phyloP scores from a whole-genome alignment of 192 early-diverging fungal genomes.

The Rhizoclosmatium globosum region DNA sequence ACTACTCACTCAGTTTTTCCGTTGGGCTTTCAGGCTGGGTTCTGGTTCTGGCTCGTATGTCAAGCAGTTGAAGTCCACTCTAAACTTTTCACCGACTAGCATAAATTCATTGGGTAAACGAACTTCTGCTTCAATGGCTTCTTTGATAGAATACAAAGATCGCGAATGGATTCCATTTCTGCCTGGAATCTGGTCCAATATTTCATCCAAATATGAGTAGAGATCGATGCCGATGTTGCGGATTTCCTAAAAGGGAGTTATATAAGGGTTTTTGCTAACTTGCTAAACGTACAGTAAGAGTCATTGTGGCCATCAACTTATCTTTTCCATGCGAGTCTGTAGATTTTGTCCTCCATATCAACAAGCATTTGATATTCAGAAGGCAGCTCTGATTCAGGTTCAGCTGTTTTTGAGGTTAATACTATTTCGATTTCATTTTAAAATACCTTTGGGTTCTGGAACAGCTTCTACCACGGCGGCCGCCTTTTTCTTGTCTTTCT shows the following conservation, averaged over 20 bases:
- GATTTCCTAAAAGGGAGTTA: conserved; percentile 48
- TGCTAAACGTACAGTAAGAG: background rate
- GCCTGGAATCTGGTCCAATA: conserved; percentile 56
- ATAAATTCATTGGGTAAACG: conserved; percentile 60
- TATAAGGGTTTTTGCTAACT: background rate
- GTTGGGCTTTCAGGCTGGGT: conserved; percentile 59
- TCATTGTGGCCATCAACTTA: conserved; percentile 37
- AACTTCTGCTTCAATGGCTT: conserved; percentile 64
- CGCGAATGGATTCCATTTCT: conserved; percentile 68
- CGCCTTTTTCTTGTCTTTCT: conserved; percentile 58
- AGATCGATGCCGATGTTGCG: conserved; percentile 60
- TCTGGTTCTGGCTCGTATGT: conserved; percentile 65
- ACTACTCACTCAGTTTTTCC: conserved; percentile 52
- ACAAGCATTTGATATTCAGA: conserved; percentile 52
- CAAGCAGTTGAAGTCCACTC: conserved; percentile 57
- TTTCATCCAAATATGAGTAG: conserved; percentile 64
- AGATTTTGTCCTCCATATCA: conserved; percentile 60
- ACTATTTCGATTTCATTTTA: conserved; percentile 1
- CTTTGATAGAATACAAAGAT: conserved; percentile 62
- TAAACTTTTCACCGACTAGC: conserved; percentile 63
- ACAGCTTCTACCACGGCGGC: conserved; percentile 36
- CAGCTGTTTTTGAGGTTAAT: conserved; percentile 32
- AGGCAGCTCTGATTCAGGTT: conserved; percentile 57
- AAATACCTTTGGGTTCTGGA: conserved; percentile 46
- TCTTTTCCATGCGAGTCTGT: conserved; percentile 52